Percentiles rank a stretch among this genome's conserved stretches.
Conservation (phyloP, 83 land plant genomes). For the Thuja plicata region DNA sequence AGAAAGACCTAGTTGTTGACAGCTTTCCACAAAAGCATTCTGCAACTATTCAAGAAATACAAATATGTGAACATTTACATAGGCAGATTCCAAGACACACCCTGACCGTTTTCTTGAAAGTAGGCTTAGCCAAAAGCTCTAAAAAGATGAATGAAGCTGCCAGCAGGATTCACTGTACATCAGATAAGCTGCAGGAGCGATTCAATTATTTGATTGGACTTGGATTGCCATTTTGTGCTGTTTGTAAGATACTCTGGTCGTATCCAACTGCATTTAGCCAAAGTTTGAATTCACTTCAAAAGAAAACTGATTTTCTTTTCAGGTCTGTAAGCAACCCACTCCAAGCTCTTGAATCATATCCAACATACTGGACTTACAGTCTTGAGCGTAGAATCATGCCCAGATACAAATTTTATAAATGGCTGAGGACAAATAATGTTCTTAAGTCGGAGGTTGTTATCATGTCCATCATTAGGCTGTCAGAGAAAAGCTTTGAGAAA, state of each 20-base stretch:
- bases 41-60: neutral
- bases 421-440: constrained; percentile 30
- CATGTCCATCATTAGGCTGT: constrained; percentile 26
- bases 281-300: constrained; percentile 21
- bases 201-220: constrained; percentile 43
- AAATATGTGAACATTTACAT: neutral
- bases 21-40: neutral
- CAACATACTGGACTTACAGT: constrained; percentile 28
- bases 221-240: constrained; percentile 35
- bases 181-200: constrained; percentile 45
- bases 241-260: too few species aligned
- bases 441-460: constrained; percentile 12
- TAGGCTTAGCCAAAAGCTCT: constrained; percentile 41
- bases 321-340: constrained; percentile 37
- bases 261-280: constrained; percentile 34
- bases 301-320: constrained; percentile 39
- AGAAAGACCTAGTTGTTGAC: neutral
- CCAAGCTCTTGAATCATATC: constrained; percentile 25
- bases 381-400: constrained; percentile 26
- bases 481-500: constrained; percentile 26
- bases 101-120: constrained; percentile 32
- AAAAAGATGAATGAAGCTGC: constrained; percentile 31
- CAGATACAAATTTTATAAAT: constrained; percentile 37
- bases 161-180: constrained; percentile 35
- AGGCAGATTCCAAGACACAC: neutral